Percentiles rank a stretch among this genome's conserved stretches.
Conservation (phyloP, 2,329 filamentous ascomycete genomes). For the Aspergillus udagawae region DNA sequence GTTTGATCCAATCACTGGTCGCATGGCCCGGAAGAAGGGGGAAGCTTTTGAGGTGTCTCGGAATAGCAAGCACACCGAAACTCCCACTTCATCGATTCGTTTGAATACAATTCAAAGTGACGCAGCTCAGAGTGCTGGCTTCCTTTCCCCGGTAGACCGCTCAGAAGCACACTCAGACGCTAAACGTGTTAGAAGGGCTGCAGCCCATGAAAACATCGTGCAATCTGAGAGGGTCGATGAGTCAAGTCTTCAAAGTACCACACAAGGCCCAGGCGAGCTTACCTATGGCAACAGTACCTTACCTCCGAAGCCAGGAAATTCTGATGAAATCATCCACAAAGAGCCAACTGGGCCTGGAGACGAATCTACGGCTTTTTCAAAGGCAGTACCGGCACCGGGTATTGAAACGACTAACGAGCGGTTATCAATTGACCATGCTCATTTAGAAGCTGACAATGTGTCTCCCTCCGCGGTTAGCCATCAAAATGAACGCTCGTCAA, state of each 20-base stretch:
- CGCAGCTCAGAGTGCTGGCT: neutral
- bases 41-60: neutral
- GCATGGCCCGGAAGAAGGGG: slow-evolving; percentile 31
- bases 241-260: neutral
- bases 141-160: neutral
- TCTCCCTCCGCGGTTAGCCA: neutral
- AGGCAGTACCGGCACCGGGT: neutral
- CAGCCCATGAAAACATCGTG: neutral
- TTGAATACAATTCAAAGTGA: neutral
- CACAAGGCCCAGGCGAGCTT: neutral
- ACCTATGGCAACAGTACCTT: neutral
- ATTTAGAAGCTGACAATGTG: neutral
- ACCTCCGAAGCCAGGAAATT: neutral
- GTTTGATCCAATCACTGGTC: slow-evolving; percentile 42
- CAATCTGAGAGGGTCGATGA: neutral
- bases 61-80: neutral
- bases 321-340: neutral
- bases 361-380: neutral
- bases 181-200: neutral
- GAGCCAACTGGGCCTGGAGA: neutral
- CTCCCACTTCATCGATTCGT: neutral
- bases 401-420: neutral
- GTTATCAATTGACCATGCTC: neutral
- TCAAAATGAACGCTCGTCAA: neutral
- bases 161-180: neutral